Conservation (phyloP, 2,329 filamentous ascomycete species). For the Didymella glomerata region DNA sequence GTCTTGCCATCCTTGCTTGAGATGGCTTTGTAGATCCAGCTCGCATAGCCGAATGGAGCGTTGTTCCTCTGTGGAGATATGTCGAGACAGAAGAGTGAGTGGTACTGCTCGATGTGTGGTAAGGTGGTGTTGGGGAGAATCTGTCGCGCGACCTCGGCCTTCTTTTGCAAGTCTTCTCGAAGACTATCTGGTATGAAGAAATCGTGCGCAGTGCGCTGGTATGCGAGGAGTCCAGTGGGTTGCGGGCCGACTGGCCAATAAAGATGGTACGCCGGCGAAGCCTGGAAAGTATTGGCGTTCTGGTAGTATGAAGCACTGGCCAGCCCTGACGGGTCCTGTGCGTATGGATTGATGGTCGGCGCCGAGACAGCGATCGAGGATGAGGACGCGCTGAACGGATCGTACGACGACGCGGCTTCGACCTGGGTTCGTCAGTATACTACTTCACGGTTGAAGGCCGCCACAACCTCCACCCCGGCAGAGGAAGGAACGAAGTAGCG, state of each 20-base stretch:
- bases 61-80: slow-evolving; percentile 80
- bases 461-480: too few relatives aligned
- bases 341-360: slow-evolving; percentile 70
- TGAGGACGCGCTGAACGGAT: slow-evolving; percentile 54
- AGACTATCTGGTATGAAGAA: slow-evolving; percentile 90
- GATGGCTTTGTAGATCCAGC: slow-evolving; percentile 94
- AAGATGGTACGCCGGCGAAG: slow-evolving; percentile 76
- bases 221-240: slow-evolving; percentile 79
- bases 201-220: slow-evolving; percentile 87
- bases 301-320: slow-evolving; percentile 72
- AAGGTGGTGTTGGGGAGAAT: slow-evolving; percentile 81
- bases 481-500: background rate
- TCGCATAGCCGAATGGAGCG: slow-evolving; percentile 83
- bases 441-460: background rate
- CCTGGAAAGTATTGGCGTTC: slow-evolving; percentile 62
- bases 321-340: slow-evolving; percentile 72
- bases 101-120: slow-evolving; percentile 84
- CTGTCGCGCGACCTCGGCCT: slow-evolving; percentile 83
- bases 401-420: slow-evolving; percentile 51
- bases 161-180: slow-evolving; percentile 88
- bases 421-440: slow-evolving; percentile 32
- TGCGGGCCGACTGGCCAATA: slow-evolving; percentile 89
- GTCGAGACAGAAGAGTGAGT: slow-evolving; percentile 90
- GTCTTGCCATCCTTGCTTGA: slow-evolving; percentile 87
- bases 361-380: slow-evolving; percentile 46